Percentiles rank a stretch among this genome's conserved stretches.
These are phyloP conservation scores for Sugiyamaella neomexicana DNA, from an alignment of 1,139 yeast species.

Conservation along the genomic window DNA sequence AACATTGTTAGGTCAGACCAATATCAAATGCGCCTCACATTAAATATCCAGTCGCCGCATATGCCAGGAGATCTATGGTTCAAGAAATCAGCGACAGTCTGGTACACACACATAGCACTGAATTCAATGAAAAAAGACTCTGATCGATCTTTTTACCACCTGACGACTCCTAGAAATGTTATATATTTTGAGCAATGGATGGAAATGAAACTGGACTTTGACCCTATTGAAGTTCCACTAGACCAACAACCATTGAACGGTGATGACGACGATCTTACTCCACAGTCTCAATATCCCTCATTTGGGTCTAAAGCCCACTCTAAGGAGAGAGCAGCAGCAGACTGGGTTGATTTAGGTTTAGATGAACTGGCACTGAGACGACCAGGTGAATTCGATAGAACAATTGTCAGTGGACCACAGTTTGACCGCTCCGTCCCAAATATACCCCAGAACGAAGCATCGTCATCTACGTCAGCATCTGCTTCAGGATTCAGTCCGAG, in stretches of 20 bases:
- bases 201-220: conserved; percentile 37
- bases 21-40: no score
- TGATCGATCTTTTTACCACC: conserved; percentile 40
- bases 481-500: neutral
- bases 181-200: conserved; percentile 41
- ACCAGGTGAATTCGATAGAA: conserved; percentile 25
- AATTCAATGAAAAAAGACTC: conserved; percentile 36
- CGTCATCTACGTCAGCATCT: no score
- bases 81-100: no score
- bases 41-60: no score
- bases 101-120: neutral
- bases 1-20: no score
- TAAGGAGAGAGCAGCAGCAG: conserved; percentile 30
- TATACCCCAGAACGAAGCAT: no score
- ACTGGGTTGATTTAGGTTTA: conserved; percentile 41
- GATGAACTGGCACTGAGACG: conserved; percentile 30
- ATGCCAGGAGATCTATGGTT: no score
- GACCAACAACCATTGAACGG: conserved; percentile 39
- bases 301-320: conserved; percentile 30
- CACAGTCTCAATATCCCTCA: conserved; percentile 35
- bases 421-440: neutral
- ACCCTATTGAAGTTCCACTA: conserved; percentile 37
- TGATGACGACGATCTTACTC: conserved; percentile 39
- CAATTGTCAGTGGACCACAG: conserved; percentile 20
- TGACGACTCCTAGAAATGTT: conserved; percentile 36